A percentile compares a stretch with the other conserved stretches of the same genome.
These are phyloP conservation scores for Pontederia crassipes DNA, from an alignment of 176 grass and related monocot species.

Conservation along the genomic window DNA sequence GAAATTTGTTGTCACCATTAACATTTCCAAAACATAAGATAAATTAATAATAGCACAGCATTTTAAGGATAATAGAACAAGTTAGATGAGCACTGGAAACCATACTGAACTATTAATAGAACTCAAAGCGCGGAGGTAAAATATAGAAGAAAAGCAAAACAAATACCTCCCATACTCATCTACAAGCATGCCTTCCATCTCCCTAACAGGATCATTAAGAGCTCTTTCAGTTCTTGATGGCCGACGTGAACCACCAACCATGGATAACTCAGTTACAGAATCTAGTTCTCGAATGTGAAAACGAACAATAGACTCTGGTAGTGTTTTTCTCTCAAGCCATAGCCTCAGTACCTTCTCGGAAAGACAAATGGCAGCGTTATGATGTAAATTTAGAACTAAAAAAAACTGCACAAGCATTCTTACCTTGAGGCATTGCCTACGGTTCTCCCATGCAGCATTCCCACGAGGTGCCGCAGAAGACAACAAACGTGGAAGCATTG, in stretches of 20 bases:
- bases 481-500: slow-evolving; percentile 71
- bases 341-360: slow-evolving; percentile 75
- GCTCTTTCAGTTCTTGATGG: slow-evolving; percentile 73
- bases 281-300: slow-evolving; percentile 87
- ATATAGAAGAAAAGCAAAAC: neutral
- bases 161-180: slow-evolving; percentile 93
- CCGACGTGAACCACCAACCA: slow-evolving; percentile 47
- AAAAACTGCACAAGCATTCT: slow-evolving; percentile 19
- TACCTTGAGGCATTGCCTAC: slow-evolving; percentile 94
- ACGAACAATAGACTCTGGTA: slow-evolving; percentile 82
- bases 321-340: slow-evolving; percentile 89
- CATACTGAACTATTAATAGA: too few relatives aligned
- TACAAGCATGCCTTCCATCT: slow-evolving; percentile 91
- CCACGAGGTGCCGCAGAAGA: slow-evolving; percentile 76
- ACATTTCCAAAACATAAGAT: too few relatives aligned
- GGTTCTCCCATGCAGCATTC: slow-evolving; percentile 89
- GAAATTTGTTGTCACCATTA: too few relatives aligned
- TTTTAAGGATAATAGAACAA: too few relatives aligned
- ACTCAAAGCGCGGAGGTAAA: too few relatives aligned
- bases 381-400: neutral
- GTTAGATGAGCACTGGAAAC: too few relatives aligned
- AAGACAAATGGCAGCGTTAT: slow-evolving; percentile 7
- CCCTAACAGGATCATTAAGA: slow-evolving; percentile 84
- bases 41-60: too few relatives aligned
- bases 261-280: slow-evolving; percentile 63